Evolutionary conservation across 805 yeast genomes (phyloP).

Genomic region (Yamadazyma akitaensis): DNA sequence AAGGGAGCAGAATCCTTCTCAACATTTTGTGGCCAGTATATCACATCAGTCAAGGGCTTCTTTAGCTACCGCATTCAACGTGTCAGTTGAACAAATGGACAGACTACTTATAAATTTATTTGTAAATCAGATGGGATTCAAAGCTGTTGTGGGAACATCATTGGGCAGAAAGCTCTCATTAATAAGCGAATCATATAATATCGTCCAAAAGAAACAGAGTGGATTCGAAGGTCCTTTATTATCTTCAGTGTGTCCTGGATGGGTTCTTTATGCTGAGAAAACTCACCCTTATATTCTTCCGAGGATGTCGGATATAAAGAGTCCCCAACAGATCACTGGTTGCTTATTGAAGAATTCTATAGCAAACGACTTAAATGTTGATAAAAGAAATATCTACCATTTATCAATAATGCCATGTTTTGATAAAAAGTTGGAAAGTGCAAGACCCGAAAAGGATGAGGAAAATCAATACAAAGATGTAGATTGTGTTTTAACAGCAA

Average conservation of each 20-base stretch:
- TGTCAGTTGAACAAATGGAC: conserved; percentile 58
- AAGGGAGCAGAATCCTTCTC: conserved; percentile 24
- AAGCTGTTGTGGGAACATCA: conserved; percentile 78
- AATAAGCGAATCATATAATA: conserved; percentile 35
- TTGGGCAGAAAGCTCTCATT: conserved; percentile 72
- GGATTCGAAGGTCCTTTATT: conserved; percentile 47
- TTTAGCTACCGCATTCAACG: conserved; percentile 61
- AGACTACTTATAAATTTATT: conserved; percentile 57
- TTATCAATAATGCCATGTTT: conserved; percentile 94
- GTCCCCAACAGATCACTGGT: conserved; percentile 95
- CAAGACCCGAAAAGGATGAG: conserved; percentile 63
- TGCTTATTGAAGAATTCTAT: conserved; percentile 57
- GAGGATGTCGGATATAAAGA: conserved; percentile 66
- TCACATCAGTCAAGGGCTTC: conserved; percentile 87
- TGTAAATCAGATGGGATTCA: conserved; percentile 59
- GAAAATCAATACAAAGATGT: conserved; percentile 49
- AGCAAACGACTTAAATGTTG: conserved; percentile 25
- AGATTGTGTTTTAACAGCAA: conserved; percentile 92
- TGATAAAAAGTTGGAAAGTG: conserved; percentile 93
- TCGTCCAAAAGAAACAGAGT: conserved; percentile 40
- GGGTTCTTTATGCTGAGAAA: conserved; percentile 93
- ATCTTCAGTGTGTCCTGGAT: conserved; percentile 88
- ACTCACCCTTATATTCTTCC: conserved; percentile 86
- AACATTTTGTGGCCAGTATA: conserved; percentile 67
- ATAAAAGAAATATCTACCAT: conserved; percentile 59